Percentiles rank a stretch among this genome's conserved stretches.
Conservation (phyloP, 768 basidiomycete species). For the Collybia nuda region DNA sequence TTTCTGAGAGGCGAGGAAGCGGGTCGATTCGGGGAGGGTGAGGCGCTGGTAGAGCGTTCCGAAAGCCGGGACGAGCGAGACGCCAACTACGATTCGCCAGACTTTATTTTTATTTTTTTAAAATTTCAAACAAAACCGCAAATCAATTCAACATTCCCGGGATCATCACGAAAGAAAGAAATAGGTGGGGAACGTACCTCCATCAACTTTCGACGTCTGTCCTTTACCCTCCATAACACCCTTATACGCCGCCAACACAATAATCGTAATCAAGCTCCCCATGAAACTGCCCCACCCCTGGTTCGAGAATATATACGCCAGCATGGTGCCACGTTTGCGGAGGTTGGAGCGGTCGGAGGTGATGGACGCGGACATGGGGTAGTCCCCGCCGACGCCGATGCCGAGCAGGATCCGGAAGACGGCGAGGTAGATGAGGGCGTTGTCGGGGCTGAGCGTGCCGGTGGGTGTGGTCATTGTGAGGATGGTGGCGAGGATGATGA, state of each 20-base stretch:
- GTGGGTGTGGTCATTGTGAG: conserved; percentile 67
- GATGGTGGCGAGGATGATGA: conserved; percentile 79
- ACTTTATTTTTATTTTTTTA: too few species aligned
- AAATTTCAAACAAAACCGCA: too few species aligned
- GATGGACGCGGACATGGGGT: conserved; percentile 73
- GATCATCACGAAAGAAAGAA: too few species aligned
- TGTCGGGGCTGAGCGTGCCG: conserved; percentile 50
- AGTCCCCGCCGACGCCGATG: conserved; percentile 78
- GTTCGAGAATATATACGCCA: conserved; percentile 76
- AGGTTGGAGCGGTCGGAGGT: conserved; percentile 67
- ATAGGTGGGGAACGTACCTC: conserved; percentile 42
- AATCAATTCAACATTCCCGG: too few species aligned
- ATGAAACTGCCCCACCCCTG: conserved; percentile 78
- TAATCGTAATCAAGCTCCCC: conserved; percentile 60
- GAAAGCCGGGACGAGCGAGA: conserved; percentile 75
- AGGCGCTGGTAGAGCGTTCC: conserved; percentile 76
- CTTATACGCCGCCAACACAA: conserved; percentile 66
- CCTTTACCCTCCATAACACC: conserved; percentile 58
- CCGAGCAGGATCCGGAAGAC: conserved; percentile 74
- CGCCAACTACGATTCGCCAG: conserved; percentile 74
- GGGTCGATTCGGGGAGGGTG: conserved; percentile 67
- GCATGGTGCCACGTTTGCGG: conserved; percentile 67
- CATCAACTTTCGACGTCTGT: conserved; percentile 66
- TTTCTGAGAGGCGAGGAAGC: conserved; percentile 47
- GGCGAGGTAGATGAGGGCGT: conserved; percentile 59